Evolutionary conservation across 208 protist genomes (phyloP), one percentile per base, ranked within the genome.

Genomic region (Crithidia fasciculata): DNA sequence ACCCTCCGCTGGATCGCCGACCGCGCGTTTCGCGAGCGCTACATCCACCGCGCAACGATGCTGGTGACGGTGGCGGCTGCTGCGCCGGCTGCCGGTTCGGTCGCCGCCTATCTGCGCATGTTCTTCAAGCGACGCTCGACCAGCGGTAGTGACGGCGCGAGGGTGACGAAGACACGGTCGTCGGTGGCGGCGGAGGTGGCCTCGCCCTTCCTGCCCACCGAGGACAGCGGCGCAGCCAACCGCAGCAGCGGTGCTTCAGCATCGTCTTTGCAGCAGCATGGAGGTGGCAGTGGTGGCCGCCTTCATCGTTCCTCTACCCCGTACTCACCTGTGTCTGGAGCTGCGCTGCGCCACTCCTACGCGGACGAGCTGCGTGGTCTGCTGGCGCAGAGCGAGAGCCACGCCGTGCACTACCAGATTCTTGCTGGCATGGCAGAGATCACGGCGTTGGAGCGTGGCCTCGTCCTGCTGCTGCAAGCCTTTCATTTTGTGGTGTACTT

Each of bases 11-110:
- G 86, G 86, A 64, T 87, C 49, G 76, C 83, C 3, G 90, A 95
- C 68, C 84, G 89, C 50, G 47, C 80, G 13, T 95, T 95, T 67
- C 80, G 90, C 5, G 90, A 95, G 72, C 81, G 86, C 13, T 88
- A 89, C 66, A 65, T 95, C 10, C 90, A 95, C 74, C 77, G 90
- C 16, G 90, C 90, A 8, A 91, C 86, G 40, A 91, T 95, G 90
- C 72, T 92, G 56, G 80, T 85, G n/a, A 78, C 76, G 7, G 72
- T 95, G 4, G 82, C 87, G 3, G 49, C 83, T 12, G 90, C 81
- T 8, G 70, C 90, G 3, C 74, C 87, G 3, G 69, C 84, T 8
- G 87, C 87, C 41, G 90, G 76, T 5, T 78, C 80, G 10, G 72
- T 89, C 8, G 82, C 85, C 0, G 81, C 75, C 2, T 86, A 87